Percentiles rank a stretch among this genome's conserved stretches.
These are phyloP conservation scores for Pterocarpus macrocarpus DNA, from an alignment of 306 rosid genomes.

Conservation along the genomic window DNA sequence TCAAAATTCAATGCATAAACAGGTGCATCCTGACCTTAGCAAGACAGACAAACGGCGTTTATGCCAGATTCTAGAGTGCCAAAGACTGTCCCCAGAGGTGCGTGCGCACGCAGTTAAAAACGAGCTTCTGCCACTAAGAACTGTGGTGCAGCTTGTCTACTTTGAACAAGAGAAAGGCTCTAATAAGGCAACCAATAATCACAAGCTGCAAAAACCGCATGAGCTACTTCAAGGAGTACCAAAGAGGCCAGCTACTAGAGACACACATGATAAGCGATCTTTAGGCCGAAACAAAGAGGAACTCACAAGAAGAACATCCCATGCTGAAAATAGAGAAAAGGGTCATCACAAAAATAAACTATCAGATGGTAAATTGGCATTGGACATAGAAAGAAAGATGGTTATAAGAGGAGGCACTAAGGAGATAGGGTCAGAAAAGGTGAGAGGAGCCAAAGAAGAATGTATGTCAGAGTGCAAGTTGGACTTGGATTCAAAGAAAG, in stretches of 20 bases:
- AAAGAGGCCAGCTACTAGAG: constrained; percentile 55
- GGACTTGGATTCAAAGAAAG: constrained; percentile 65
- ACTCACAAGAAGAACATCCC: constrained; percentile 52
- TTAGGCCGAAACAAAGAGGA: constrained; percentile 57
- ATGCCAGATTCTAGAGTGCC: constrained; percentile 79
- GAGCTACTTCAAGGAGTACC: constrained; percentile 59
- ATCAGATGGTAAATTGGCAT: constrained; percentile 59
- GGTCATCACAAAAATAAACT: constrained; percentile 53
- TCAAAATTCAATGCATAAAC: constrained; percentile 41
- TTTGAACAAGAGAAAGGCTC: constrained; percentile 79
- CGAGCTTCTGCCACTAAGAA: constrained; percentile 82
- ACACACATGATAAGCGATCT: constrained; percentile 56
- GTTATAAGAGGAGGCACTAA: constrained; percentile 55
- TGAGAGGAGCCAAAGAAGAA: constrained; percentile 53
- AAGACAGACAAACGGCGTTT: constrained; percentile 77
- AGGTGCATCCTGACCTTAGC: constrained; percentile 77
- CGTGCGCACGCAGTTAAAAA: constrained; percentile 83
- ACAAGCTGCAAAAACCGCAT: constrained; percentile 53
- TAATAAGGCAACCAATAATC: constrained; percentile 41
- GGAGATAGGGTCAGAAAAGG: constrained; percentile 51
- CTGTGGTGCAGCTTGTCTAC: constrained; percentile 85
- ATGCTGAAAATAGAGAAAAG: constrained; percentile 58
- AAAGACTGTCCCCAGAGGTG: constrained; percentile 71
- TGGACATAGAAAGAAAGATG: constrained; percentile 59
- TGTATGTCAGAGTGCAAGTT: constrained; percentile 53